Base-by-base conservation (phyloP, 306 rosid species). In the Corylus heterophylla region DNA sequence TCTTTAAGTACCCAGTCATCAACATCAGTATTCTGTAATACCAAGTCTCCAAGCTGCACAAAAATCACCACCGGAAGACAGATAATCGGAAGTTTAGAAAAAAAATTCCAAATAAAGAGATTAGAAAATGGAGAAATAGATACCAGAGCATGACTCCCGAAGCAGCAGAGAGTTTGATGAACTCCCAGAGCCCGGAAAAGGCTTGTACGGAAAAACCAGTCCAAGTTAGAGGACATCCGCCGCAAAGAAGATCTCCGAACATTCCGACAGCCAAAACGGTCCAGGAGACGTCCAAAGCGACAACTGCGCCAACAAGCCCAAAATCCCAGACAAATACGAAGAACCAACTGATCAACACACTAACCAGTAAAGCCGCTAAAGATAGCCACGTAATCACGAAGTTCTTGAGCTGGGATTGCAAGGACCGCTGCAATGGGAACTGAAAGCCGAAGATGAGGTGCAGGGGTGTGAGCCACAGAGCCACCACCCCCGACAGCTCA, bases 101-200 rank as follows among this genome's bases (percentile, higher is more conserved):
- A 39, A 5, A 39, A 39, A 39, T 39, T 39, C 44, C 4, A 39
- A 39, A 39, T 39, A 39, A 39, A 3, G 44, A 39, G 44, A 31
- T 31, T 2, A 39, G 44, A 39, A 39, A 39, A 39, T 39, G 44
- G 44, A 39, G 44, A 39, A 4, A 39, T 39, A 39, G 16, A 47
- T 80, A 92, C 97, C 95, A 89, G 13, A 92, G 88, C 93, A 92
- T 92, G 72, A 90, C 83, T 1, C 95, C 95, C 75, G 93, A 85
- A 69, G 92, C 92, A 20, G 81, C 74, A 22, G 97, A 92, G 31
- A 92, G 92, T 76, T 86, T 90, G 76, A 83, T 31, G 27, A 92
- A 90, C 7, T 90, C 90, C 92, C 93, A 92, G 12, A 92, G 92
- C 9, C 93, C 93, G 64, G 79, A 66, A 82, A 92, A 89, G 29